phyloP scores from a whole-genome alignment of 139 green algal genomes.

The Ettlia oleoabundans region DNA sequence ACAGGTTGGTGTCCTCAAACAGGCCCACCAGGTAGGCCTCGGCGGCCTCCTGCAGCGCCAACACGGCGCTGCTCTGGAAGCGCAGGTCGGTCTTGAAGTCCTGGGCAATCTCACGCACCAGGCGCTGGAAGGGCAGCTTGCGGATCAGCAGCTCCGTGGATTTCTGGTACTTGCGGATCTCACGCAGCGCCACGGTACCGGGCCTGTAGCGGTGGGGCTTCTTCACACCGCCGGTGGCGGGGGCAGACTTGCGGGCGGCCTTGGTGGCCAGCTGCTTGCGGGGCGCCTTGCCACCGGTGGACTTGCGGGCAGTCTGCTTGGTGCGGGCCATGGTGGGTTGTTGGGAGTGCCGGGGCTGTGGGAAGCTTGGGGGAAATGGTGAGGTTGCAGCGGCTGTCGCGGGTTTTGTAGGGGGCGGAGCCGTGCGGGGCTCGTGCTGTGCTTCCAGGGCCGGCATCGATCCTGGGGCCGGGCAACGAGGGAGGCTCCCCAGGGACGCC shows the following conservation, averaged over 20 bases:
- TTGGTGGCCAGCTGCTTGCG: conserved; percentile 89
- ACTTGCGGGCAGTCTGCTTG: conserved; percentile 90
- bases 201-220: too few relatives aligned
- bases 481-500: not conserved
- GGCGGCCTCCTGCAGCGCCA: conserved; percentile 95
- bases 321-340: conserved; percentile 76
- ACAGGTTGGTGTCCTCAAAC: conserved; percentile 99
- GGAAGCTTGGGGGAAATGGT: not conserved
- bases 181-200: too few relatives aligned
- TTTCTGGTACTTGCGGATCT: conserved; percentile 97
- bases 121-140: conserved; percentile 96
- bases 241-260: conserved; percentile 37
- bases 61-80: conserved; percentile 95
- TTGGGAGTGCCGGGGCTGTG: not conserved
- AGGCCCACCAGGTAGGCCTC: conserved; percentile 98
- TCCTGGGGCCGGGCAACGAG: too few relatives aligned
- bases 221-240: too few relatives aligned
- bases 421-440: too few relatives aligned
- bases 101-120: conserved; percentile 98
- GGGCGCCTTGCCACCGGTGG: conserved; percentile 86
- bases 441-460: not conserved
- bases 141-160: conserved; percentile 94
- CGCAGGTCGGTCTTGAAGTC: conserved; percentile 99
- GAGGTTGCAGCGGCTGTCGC: too few relatives aligned
- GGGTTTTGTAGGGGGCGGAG: not conserved